These are phyloP conservation scores for Boletus bicolor DNA, from an alignment of 768 basidiomycete genomes.

Conservation along the genomic window DNA sequence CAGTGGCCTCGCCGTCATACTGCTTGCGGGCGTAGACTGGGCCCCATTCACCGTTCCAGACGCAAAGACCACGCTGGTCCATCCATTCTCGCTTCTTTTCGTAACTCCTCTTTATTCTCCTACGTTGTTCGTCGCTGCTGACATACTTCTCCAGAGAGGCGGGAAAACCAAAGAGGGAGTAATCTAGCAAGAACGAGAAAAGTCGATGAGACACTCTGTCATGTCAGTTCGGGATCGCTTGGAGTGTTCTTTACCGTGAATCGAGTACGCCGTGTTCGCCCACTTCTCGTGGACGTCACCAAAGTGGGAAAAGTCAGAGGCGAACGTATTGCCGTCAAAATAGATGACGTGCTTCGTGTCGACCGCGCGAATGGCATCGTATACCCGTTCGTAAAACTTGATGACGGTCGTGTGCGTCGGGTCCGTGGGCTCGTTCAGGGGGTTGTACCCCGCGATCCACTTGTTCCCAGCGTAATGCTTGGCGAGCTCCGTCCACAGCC, in stretches of 20 bases:
- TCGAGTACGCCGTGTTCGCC: slow-evolving; percentile 72
- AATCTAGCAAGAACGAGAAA: slow-evolving; percentile 16
- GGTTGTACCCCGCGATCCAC: slow-evolving; percentile 88
- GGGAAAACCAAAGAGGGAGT: slow-evolving; percentile 64
- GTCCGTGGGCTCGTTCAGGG: slow-evolving; percentile 79
- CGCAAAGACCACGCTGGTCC: slow-evolving; percentile 60
- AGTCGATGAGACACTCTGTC: neutral
- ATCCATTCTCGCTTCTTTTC: slow-evolving; percentile 77
- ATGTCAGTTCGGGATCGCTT: neutral
- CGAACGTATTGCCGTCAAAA: slow-evolving; percentile 84
- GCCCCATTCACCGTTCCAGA: slow-evolving; percentile 84
- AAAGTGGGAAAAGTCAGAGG: slow-evolving; percentile 72
- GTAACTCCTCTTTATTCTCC: slow-evolving; percentile 53
- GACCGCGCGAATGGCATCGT: slow-evolving; percentile 65
- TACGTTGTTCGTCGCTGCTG: slow-evolving; percentile 50
- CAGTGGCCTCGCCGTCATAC: slow-evolving; percentile 56
- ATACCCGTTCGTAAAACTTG: slow-evolving; percentile 63
- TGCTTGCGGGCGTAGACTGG: slow-evolving; percentile 71
- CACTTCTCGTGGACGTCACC: slow-evolving; percentile 59
- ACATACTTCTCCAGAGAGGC: slow-evolving; percentile 51
- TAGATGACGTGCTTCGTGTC: slow-evolving; percentile 74
- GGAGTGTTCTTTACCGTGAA: slow-evolving; percentile 50
- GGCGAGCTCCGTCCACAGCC: slow-evolving; percentile 77
- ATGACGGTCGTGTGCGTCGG: slow-evolving; percentile 61
- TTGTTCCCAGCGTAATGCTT: slow-evolving; percentile 71